Conservation (phyloP, 495 filamentous ascomycete species). For the Extremus antarcticus region DNA sequence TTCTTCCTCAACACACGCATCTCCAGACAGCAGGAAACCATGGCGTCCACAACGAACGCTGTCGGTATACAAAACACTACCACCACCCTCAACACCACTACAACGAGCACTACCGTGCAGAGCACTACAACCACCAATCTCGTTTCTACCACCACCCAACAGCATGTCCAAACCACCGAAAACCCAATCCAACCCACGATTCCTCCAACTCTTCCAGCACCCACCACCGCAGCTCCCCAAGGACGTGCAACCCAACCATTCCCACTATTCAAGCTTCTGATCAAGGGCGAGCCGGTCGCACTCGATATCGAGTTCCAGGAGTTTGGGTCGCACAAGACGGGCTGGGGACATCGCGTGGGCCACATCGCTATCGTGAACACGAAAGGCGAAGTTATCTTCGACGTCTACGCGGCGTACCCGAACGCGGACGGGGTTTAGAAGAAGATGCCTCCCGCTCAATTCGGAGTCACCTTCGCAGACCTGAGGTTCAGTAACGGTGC, state of each 20-base stretch:
- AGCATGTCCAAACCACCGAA: too few species aligned
- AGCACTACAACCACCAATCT: too few species aligned
- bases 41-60: too few species aligned
- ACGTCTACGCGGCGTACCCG: constrained; percentile 5
- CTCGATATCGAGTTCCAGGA: constrained; percentile 1
- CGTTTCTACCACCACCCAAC: too few species aligned
- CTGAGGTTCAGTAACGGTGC: constrained; percentile 7
- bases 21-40: too few species aligned
- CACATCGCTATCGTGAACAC: background rate
- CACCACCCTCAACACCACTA: too few species aligned
- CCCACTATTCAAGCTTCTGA: background rate
- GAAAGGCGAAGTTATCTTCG: background rate
- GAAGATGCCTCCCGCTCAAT: background rate
- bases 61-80: too few species aligned
- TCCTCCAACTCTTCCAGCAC: too few species aligned
- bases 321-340: background rate
- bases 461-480: background rate
- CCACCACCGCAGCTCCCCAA: too few species aligned
- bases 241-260: background rate
- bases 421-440: background rate
- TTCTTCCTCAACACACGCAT: too few species aligned
- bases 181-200: too few species aligned
- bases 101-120: too few species aligned
- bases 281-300: background rate
- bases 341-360: background rate